These are phyloP conservation scores for Xylariales sp. DNA, from an alignment of 2,329 filamentous ascomycete species.

Conservation along the genomic window DNA sequence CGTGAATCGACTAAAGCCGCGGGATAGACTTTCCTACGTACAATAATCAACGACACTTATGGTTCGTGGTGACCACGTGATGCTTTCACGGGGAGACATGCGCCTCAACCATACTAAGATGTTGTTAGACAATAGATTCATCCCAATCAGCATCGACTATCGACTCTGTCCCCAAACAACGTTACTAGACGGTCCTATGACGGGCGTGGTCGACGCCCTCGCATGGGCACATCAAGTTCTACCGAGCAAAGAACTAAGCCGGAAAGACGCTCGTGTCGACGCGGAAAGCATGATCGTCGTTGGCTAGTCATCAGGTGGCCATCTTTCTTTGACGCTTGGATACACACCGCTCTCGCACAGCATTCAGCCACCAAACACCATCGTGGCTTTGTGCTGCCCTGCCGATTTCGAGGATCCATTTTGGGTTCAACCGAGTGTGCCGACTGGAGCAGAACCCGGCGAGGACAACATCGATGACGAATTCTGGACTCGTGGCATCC, in stretches of 20 bases:
- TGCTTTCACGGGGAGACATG: constrained; percentile 53
- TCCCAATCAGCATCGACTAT: constrained; percentile 63
- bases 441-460: not conserved
- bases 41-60: too few species aligned
- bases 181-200: constrained; percentile 58
- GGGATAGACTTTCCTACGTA: too few species aligned
- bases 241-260: constrained; percentile 29
- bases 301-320: constrained; percentile 13
- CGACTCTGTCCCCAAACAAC: constrained; percentile 61
- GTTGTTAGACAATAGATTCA: constrained; percentile 56
- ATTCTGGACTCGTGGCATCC: constrained; percentile 22
- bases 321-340: not conserved
- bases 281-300: constrained; percentile 15
- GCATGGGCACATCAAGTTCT: constrained; percentile 53
- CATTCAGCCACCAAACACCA: not conserved
- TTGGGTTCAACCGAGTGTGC: not conserved
- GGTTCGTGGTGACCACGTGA: constrained; percentile 46
- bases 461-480: too few species aligned
- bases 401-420: constrained; percentile 7
- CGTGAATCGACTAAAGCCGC: too few species aligned
- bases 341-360: not conserved
- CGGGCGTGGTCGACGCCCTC: constrained; percentile 57
- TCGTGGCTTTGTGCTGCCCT: constrained; percentile 2
- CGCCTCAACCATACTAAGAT: constrained; percentile 51
- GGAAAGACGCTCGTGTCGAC: constrained; percentile 39